Evolutionary conservation across 2,329 filamentous ascomycete species (phyloP), one percentile per base, ranked within the genome.

Genomic region (Fusarium siculi): DNA sequence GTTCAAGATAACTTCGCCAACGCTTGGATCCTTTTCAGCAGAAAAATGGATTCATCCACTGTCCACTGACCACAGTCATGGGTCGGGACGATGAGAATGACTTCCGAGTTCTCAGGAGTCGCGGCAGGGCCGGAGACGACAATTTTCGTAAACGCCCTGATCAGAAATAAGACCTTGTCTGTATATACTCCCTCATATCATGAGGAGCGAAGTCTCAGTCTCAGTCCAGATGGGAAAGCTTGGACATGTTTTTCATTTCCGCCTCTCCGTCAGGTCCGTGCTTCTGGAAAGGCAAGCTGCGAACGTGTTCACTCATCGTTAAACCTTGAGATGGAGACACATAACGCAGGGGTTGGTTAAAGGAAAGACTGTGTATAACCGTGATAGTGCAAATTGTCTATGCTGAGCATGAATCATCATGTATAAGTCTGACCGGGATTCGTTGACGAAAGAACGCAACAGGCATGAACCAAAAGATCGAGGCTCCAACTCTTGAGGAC

Each of bases 181-280:
- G 60, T 44, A 54, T 36, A 25, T 28, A 37, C 63, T 60, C 63
- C 58, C 54, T 71, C 47, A 49, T 16, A 52, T 25, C 58, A 61
- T 67, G 61, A 71, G 73, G 42, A 57, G 74, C 52, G 50, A 40
- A 66, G 50, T 56, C 56, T 58, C 44, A 62, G 52, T 36, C 66
- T 34, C 30, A 36, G 30, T 52, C 30, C 50, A 57, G 53, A 53
- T 36, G 46, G 25, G 39, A 43, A 68, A 77, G 76, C 76, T 74
- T 76, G 67, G 71, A 73, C 76, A 56, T 66, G 15, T 60, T 58
- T 47, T 63, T 77, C 73, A 77, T 77, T 77, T 77, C 76, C 69
- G 60, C 55, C 56, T 60, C 63, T 74, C 72, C 59, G 58, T 58
- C 42, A 55, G 63, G 67, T 42, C 76, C 62, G 74, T 75, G 74